A percentile compares a stretch with the other conserved stretches of the same genome.
These are phyloP conservation scores for Dendrostoma leiphaemia DNA, from an alignment of 2,329 filamentous ascomycete genomes.

Conservation along the genomic window DNA sequence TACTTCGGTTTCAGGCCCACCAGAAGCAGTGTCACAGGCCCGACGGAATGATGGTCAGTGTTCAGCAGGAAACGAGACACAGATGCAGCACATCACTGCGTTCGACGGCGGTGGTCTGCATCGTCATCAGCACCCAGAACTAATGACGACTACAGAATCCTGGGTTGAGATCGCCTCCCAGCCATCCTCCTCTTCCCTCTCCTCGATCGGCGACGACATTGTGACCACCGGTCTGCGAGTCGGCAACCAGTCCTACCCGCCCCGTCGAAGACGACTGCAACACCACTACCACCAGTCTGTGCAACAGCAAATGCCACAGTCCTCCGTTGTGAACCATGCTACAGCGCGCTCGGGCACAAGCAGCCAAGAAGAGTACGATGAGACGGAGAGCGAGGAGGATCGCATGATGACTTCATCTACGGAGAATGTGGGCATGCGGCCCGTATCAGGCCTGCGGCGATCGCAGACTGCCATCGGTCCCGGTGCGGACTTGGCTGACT, in stretches of 20 bases:
- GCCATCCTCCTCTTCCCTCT: slow-evolving; percentile 89
- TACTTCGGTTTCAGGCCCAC: slow-evolving; percentile 19
- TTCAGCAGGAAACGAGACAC: neutral
- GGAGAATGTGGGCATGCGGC: slow-evolving; percentile 43
- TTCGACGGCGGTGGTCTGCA: neutral
- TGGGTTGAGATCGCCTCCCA: slow-evolving; percentile 95
- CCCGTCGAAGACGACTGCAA: slow-evolving; percentile 55
- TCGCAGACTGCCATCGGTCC: slow-evolving; percentile 37
- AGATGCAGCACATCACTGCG: neutral
- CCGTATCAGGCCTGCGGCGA: slow-evolving; percentile 23
- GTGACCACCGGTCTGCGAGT: slow-evolving; percentile 85
- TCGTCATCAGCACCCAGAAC: slow-evolving; percentile 15
- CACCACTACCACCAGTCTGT: slow-evolving; percentile 36
- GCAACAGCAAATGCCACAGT: slow-evolving; percentile 31
- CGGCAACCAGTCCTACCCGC: slow-evolving; percentile 60
- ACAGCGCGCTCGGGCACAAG: slow-evolving; percentile 52
- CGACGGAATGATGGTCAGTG: slow-evolving; percentile 34
- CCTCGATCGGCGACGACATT: slow-evolving; percentile 82
- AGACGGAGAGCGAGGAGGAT: slow-evolving; percentile 89
- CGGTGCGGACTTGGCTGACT: slow-evolving; percentile 34
- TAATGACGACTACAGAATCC: slow-evolving; percentile 66
- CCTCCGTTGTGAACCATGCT: slow-evolving; percentile 37
- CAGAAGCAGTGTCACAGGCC: slow-evolving; percentile 20
- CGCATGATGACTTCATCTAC: slow-evolving; percentile 58
- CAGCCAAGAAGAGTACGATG: slow-evolving; percentile 92